Evolutionary conservation across 2,329 filamentous ascomycete genomes (phyloP), one percentile per base, ranked within the genome.

Genomic region (Cytospora chrysosperma): DNA sequence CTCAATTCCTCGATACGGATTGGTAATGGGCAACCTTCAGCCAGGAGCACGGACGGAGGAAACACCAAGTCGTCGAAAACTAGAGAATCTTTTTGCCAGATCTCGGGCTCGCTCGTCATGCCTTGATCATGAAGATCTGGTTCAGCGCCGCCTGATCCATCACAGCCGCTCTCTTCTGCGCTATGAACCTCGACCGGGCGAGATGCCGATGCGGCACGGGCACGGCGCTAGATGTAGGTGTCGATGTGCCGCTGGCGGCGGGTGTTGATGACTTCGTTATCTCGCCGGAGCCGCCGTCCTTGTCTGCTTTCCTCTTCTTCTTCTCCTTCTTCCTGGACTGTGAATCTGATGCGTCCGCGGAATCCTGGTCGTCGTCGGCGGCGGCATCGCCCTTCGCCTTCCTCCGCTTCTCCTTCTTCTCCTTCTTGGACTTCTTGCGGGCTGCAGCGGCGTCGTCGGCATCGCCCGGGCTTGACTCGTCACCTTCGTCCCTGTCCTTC

Each of bases 131-230:
- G 69, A 90, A 88, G 71, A 90, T 90, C 85, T 97, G 93, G 74
- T 93, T 94, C 72, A 98, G 77, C 17, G 93, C 91, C 72, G 89
- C 87, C 56, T 88, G 84, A 75, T 97, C 91, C 79, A 92, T 84
- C 64, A 93, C 85, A 2, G 93, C 93, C 79, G 89, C 86, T 70
- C 87, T 88, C 81, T 98, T 98, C 70, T 95, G 91, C 62, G 89
- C 89, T 71, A 98, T 97, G 75, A 93, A 92, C 65, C 92, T 84
- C 69, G 91, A 87, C 67, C 94, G 82, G 54, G 93, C 86, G 61
- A 90, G 85, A 73, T 93, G 91, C 67, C 92, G 85, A 56, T 83
- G 86, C 28, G 83, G 80, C 66, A 82, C 27, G 17, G 62, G 80
- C 66, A 82, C 27, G 17, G 62, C 56, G 19, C 9, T n/a, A n/a